These are phyloP conservation scores for Clonostachys solani DNA, from an alignment of 2,329 filamentous ascomycete species.

Conservation along the genomic window DNA sequence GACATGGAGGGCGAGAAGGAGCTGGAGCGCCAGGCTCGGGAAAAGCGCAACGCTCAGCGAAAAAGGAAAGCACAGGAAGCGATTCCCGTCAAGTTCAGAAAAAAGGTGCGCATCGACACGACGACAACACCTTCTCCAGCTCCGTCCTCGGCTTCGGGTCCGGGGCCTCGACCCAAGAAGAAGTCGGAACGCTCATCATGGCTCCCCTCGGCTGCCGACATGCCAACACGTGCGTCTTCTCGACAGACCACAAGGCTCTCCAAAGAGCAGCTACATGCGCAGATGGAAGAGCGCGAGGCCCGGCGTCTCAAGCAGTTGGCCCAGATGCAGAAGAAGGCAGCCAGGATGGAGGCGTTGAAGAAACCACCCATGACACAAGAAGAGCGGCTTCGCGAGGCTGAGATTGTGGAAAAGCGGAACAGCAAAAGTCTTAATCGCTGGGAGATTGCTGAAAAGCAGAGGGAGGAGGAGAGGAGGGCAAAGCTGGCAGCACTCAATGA, in stretches of 20 bases:
- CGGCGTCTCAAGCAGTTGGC: constrained; percentile 67
- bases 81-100: constrained; percentile 66
- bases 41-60: constrained; percentile 60
- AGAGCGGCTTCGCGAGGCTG: constrained; percentile 78
- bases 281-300: constrained; percentile 70
- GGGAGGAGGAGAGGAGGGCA: constrained; percentile 76
- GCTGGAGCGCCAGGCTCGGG: constrained; percentile 71
- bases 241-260: constrained; percentile 54
- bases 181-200: constrained; percentile 57
- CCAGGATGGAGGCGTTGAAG: constrained; percentile 68
- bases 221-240: constrained; percentile 54
- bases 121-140: constrained; percentile 28
- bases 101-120: constrained; percentile 71
- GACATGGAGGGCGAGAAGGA: constrained; percentile 86
- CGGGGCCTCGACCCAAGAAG: constrained; percentile 49
- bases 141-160: constrained; percentile 24
- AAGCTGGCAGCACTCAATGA: constrained; percentile 86
- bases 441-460: constrained; percentile 88
- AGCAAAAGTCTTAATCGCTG: constrained; percentile 87
- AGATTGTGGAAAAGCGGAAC: constrained; percentile 79
- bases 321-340: constrained; percentile 63
- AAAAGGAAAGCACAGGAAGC: constrained; percentile 80
- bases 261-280: constrained; percentile 61
- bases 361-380: constrained; percentile 83
- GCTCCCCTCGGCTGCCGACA: constrained; percentile 49